Evolutionary conservation across 306 rosid species (phyloP).

Genomic region (Rosa persica): DNA sequence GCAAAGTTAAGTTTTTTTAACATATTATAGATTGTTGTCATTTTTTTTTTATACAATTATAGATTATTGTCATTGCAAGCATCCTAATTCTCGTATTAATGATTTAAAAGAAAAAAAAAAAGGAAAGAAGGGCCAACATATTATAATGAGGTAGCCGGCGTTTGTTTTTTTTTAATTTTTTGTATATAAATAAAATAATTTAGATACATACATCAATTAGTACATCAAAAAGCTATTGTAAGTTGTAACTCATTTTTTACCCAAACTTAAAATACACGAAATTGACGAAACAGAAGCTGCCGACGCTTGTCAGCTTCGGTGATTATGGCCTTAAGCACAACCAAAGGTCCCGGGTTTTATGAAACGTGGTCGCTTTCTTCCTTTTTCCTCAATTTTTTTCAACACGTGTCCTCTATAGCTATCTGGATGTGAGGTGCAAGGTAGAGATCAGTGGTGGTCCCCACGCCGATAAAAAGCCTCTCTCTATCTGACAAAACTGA

Average conservation of each 20-base stretch:
- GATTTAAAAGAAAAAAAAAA: too few relatives aligned
- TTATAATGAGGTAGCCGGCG: too few relatives aligned
- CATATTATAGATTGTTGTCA: neutral
- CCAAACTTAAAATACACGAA: too few relatives aligned
- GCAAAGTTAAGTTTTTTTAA: neutral
- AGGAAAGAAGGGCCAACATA: neutral
- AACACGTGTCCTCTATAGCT: slow-evolving; percentile 39
- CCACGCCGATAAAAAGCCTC: neutral
- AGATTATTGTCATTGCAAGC: neutral
- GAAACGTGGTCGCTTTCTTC: slow-evolving; percentile 33
- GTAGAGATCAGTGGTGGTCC: slow-evolving; percentile 27
- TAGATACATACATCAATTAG: too few relatives aligned
- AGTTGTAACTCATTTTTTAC: too few relatives aligned
- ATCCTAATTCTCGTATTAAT: too few relatives aligned
- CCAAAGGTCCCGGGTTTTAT: slow-evolving; percentile 2
- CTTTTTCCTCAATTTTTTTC: neutral
- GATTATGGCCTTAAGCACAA: neutral
- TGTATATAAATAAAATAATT: too few relatives aligned
- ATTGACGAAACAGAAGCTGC: neutral
- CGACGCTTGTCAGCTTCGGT: slow-evolving; percentile 2
- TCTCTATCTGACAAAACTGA: neutral
- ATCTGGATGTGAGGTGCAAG: neutral
- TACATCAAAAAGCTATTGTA: too few relatives aligned
- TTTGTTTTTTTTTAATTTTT: too few relatives aligned
- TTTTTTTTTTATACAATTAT: neutral